Conservation (phyloP, 2,329 filamentous ascomycete genomes). For the Thelonectria olida region DNA sequence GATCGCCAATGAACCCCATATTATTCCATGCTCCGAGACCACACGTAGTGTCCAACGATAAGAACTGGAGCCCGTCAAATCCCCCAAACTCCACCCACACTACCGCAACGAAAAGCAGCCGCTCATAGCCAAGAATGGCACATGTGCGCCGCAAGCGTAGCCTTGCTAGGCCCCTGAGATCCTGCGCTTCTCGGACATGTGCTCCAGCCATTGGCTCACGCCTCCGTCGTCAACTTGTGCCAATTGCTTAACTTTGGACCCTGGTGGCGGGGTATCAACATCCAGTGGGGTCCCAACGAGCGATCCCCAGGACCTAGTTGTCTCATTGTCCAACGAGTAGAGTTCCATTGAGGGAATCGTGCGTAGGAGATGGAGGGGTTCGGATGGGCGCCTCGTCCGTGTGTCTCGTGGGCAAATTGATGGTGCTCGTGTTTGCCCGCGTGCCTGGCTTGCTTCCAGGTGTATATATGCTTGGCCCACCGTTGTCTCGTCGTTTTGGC, state of each 20-base stretch:
- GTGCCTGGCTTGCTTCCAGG: conserved; percentile 3
- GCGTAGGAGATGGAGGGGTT: conserved; percentile 26
- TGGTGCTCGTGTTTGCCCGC: conserved; percentile 1
- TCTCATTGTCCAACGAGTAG: conserved; percentile 25
- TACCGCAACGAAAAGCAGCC: conserved; percentile 18
- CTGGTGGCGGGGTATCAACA: conserved; percentile 37
- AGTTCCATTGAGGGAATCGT: conserved; percentile 27
- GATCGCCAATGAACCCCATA: neutral
- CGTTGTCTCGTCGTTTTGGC: conserved; percentile 16
- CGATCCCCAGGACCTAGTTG: conserved; percentile 31
- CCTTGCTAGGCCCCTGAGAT: conserved; percentile 38
- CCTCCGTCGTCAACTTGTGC: conserved; percentile 22
- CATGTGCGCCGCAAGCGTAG: conserved; percentile 35
- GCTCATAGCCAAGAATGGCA: conserved; percentile 37
- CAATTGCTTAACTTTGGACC: conserved; percentile 15
- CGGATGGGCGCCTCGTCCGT: conserved; percentile 15
- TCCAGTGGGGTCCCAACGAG: conserved; percentile 31
- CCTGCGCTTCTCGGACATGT: conserved; percentile 47
- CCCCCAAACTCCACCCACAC: conserved; percentile 34
- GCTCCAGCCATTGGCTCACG: conserved; percentile 54
- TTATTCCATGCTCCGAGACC: conserved; percentile 7
- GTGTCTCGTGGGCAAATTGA: conserved; percentile 19
- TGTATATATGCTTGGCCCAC: conserved; percentile 37
- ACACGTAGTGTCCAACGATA: conserved; percentile 21
- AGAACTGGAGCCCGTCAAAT: conserved; percentile 11